phyloP scores from a whole-genome alignment of 768 basidiomycete genomes.

The Serendipita sp. region DNA sequence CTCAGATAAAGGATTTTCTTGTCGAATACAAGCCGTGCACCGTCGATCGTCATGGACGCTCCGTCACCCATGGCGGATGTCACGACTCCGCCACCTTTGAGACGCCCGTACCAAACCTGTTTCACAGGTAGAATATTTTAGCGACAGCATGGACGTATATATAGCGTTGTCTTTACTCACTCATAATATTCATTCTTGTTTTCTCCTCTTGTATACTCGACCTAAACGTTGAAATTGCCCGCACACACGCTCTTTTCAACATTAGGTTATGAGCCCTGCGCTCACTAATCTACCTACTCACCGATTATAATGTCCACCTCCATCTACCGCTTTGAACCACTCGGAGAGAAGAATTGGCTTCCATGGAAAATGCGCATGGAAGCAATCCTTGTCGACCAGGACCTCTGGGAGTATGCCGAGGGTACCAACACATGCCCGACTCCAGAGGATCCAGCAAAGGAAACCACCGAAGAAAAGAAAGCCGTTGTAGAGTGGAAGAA shows the following conservation, averaged over 20 bases:
- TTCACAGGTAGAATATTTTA: no score
- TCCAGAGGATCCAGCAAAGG: background rate
- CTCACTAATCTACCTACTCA: background rate
- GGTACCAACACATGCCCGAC: background rate
- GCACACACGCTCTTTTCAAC: background rate
- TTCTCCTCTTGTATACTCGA: no score
- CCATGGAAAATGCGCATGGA: conserved; percentile 11
- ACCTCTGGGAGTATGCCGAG: conserved; percentile 3
- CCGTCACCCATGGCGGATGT: no score
- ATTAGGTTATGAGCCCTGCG: conserved; percentile 4
- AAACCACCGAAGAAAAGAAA: background rate
- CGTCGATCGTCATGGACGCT: no score
- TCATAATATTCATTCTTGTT: no score
- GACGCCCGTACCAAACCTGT: no score
- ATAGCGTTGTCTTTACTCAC: no score
- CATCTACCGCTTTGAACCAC: conserved; percentile 4
- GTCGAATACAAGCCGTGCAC: no score
- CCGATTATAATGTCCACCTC: background rate
- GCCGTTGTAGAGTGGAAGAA: conserved; percentile 16
- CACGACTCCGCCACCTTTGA: no score
- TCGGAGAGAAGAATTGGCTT: conserved; percentile 10
- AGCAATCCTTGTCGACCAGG: conserved; percentile 7
- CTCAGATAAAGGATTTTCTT: no score
- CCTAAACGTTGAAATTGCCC: background rate
- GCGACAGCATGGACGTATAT: no score